Evolutionary conservation across 1,139 yeast species (phyloP), one percentile per base, ranked within the genome.

Genomic region (Debaryomyces psychrophilus): DNA sequence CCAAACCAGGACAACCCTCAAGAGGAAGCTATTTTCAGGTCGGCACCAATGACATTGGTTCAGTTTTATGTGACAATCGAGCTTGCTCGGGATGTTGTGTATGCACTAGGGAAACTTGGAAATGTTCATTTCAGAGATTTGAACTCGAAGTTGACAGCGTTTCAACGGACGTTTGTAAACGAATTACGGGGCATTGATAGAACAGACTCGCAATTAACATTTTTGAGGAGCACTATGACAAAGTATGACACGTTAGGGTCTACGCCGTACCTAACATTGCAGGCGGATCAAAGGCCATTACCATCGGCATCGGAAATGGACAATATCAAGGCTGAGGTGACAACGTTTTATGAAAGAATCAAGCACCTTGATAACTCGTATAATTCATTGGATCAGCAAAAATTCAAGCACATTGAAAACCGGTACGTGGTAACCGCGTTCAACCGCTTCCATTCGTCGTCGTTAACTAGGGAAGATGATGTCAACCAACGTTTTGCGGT

Each of bases 31-130:
- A 63, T 68, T 9, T 68, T 69, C 51, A 53, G 95, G 69, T 88
- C 97, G 45, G 97, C 98, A 69, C 96, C 95, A 48, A 92, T 93
- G 98, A 79, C 90, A 37, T 77, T 92, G 53, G 90, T 92, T 36
- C 98, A 93, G 70, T 80, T 93, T 62, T 93, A 88, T 66, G 83
- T 93, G 44, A 90, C 98, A n/a, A 82, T 85, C 28, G 99, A 93
- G 65, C 82, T 90, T 50, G 88, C 96, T 6, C 76, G 98, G 52
- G 96, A 90, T 51, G 84, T 90, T 50, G 95, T 90, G 11, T 84
- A 87, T 44, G 80, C 85, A 2, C 70, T 93, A 35, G 99, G 99
- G 7, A 82, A 83, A 51, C 70, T 86, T 49, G 97, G 97, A 1
- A 73, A 81, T 45, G 87, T 93, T 25, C 98, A 95, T 62, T 90